Evolutionary conservation across 306 rosid genomes (phyloP).

Genomic region (Cercis canadensis): DNA sequence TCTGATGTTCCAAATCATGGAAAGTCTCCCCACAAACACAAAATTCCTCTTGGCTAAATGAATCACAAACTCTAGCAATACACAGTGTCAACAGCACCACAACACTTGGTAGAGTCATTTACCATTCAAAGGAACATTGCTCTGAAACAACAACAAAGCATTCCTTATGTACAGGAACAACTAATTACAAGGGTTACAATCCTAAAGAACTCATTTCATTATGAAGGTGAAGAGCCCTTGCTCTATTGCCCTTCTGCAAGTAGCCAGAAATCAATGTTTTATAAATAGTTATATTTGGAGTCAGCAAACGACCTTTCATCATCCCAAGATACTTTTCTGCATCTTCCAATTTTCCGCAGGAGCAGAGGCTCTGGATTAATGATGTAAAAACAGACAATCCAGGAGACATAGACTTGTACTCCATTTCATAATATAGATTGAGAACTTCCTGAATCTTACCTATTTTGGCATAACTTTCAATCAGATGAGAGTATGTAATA

Average conservation of each 20-base stretch:
- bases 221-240: constrained; percentile 47
- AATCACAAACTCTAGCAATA: no score
- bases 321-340: constrained; percentile 65
- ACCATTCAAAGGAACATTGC: no score
- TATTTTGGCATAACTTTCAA: constrained; percentile 58
- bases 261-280: constrained; percentile 49
- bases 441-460: constrained; percentile 53
- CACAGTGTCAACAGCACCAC: no score
- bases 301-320: constrained; percentile 62
- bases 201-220: constrained; percentile 52
- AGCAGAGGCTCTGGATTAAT: constrained; percentile 58
- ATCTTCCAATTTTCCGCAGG: constrained; percentile 61
- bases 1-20: no score
- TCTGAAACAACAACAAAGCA: no score
- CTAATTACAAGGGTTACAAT: constrained; percentile 29
- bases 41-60: no score
- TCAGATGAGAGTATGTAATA: constrained; percentile 55
- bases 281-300: constrained; percentile 44
- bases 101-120: no score
- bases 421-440: constrained; percentile 86
- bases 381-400: constrained; percentile 54
- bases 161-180: background rate
- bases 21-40: no score
- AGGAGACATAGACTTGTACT: constrained; percentile 56
- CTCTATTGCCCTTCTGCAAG: constrained; percentile 48